A percentile compares a stretch with the other conserved stretches of the same genome.
Evolutionary conservation across 2,329 filamentous ascomycete genomes (phyloP).

Genomic region (Fusarium palustre): DNA sequence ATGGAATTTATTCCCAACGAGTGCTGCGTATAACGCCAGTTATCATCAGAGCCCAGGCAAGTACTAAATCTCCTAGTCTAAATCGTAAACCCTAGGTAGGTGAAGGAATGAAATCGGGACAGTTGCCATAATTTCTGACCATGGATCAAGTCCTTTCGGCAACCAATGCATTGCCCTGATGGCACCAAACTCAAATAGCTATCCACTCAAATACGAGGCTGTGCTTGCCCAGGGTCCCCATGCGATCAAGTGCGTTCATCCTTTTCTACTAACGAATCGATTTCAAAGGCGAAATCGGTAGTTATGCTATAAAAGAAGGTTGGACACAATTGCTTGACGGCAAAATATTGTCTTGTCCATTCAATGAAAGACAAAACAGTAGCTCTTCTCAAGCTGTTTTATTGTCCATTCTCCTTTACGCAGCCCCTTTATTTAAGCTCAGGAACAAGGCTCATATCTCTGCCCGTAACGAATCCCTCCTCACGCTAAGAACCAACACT

Average conservation of each 20-base stretch:
- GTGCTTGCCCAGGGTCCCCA: neutral
- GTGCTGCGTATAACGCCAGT: too few relatives aligned
- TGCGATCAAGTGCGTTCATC: too few relatives aligned
- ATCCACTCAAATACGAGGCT: neutral
- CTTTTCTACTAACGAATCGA: neutral
- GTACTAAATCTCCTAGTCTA: rapidly evolving
- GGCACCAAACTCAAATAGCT: too few relatives aligned
- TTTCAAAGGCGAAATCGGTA: rapidly evolving
- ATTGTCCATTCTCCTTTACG: neutral
- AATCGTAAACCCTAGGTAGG: too few relatives aligned
- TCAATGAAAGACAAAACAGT: too few relatives aligned
- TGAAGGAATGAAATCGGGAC: neutral
- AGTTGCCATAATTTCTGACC: rapidly evolving
- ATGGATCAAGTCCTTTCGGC: neutral
- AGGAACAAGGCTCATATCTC: neutral
- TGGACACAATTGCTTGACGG: too few relatives aligned
- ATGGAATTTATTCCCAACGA: too few relatives aligned
- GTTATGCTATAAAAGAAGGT: too few relatives aligned
- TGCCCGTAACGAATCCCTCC: neutral
- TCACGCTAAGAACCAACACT: neutral
- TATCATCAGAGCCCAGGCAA: neutral
- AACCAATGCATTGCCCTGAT: neutral
- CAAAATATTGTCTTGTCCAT: neutral
- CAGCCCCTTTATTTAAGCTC: neutral
- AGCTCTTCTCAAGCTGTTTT: neutral